A percentile compares a stretch with the other conserved stretches of the same genome.
Conservation (phyloP, 768 basidiomycete species). For the Lyophyllum shimeji region DNA sequence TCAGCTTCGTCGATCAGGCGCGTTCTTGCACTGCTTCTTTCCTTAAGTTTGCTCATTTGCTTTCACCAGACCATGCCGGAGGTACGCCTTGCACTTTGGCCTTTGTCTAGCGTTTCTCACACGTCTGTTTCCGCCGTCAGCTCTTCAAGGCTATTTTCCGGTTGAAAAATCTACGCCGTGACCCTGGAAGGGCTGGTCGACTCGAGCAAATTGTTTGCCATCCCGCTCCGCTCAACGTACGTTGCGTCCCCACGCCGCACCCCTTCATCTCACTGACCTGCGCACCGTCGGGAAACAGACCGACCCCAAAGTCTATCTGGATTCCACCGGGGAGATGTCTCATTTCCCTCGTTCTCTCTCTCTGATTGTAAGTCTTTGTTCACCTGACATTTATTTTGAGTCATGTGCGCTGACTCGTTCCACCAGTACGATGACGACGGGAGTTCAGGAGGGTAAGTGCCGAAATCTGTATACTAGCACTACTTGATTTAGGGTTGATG, state of each 20-base stretch:
- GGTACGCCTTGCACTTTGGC: neutral
- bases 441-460: neutral
- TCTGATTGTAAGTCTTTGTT: conserved; percentile 6
- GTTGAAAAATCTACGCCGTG: conserved; percentile 11
- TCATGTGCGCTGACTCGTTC: neutral
- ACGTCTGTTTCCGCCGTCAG: neutral
- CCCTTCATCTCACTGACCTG: neutral
- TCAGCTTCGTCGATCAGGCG: conserved; percentile 22
- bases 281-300: conserved; percentile 1
- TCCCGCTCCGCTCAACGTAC: conserved; percentile 9
- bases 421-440: conserved; percentile 8
- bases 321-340: conserved; percentile 11
- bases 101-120: neutral
- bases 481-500: neutral
- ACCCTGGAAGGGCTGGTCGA: conserved; percentile 11
- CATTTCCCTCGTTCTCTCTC: conserved; percentile 13
- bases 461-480: neutral
- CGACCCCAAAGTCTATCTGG: conserved; percentile 13
- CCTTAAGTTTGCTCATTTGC: neutral
- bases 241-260: neutral
- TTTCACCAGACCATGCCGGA: conserved; percentile 23
- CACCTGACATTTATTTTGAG: neutral
- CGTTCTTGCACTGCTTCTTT: neutral
- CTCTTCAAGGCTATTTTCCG: conserved; percentile 20
- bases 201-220: conserved; percentile 9